Conservation (phyloP, 139 green algal species). For the Chloropicon primus region DNA sequence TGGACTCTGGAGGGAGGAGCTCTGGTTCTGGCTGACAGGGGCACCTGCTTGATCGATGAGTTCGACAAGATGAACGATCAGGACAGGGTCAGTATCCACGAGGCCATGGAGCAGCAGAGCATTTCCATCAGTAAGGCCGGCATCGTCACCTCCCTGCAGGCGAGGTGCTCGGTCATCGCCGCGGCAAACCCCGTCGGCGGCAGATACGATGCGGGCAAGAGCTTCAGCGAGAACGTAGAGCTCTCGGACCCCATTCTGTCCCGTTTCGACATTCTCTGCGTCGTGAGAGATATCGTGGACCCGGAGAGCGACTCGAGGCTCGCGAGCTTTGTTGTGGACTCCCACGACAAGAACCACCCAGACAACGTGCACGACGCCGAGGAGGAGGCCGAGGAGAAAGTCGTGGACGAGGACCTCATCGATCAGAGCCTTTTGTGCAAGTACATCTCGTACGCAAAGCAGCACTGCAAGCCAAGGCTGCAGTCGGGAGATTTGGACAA, state of each 20-base stretch:
- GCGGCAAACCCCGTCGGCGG: constrained; percentile 92
- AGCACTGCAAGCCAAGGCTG: constrained; percentile 55
- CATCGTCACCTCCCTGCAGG: constrained; percentile 76
- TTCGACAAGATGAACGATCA: constrained; percentile 99
- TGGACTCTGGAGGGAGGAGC: constrained; percentile 97
- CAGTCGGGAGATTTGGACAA: constrained; percentile 51
- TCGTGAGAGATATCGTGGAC: constrained; percentile 93
- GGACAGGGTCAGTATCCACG: constrained; percentile 48
- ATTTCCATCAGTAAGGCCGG: constrained; percentile 98
- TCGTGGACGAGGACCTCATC: constrained; percentile 46
- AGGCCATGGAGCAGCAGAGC: constrained; percentile 99
- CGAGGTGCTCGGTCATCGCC: constrained; percentile 86
- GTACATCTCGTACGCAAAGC: constrained; percentile 94
- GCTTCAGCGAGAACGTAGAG: constrained; percentile 77
- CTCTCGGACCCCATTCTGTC: constrained; percentile 96
- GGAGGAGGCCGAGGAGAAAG: background rate
- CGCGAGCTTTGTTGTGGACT: constrained; percentile 83
- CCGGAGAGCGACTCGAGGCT: constrained; percentile 74
- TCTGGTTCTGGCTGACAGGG: constrained; percentile 91
- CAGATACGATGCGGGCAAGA: constrained; percentile 54
- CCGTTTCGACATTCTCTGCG: constrained; percentile 89
- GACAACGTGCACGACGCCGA: constrained; percentile 9
- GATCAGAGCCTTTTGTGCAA: constrained; percentile 83
- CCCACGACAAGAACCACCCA: constrained; percentile 68
- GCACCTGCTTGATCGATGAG: constrained; percentile 98